Conservation (phyloP, 2,329 filamentous ascomycete genomes). For the Cladobotryum protrusum region DNA sequence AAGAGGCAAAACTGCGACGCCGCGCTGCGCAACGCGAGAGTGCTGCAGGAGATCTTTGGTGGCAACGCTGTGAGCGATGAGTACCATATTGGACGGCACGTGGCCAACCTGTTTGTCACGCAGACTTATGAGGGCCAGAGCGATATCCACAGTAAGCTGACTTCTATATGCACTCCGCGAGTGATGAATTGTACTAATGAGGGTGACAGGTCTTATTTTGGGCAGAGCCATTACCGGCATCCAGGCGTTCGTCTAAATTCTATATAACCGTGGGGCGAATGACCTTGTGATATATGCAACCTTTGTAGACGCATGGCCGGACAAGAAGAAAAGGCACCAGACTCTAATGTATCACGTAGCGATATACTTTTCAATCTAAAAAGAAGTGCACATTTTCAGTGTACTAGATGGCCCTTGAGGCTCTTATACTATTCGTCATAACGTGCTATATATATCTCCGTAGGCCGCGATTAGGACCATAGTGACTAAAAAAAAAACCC, state of each 20-base stretch:
- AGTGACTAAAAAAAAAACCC: too few species aligned
- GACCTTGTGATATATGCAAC: too few species aligned
- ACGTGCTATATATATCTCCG: too few species aligned
- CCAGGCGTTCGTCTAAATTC: constrained; percentile 64
- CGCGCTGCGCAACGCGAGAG: constrained; percentile 71
- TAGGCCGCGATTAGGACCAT: too few species aligned
- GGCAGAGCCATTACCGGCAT: constrained; percentile 66
- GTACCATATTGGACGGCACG: constrained; percentile 90
- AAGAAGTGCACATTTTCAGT: too few species aligned
- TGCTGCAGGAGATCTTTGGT: constrained; percentile 90
- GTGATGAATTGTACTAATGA: constrained; percentile 20
- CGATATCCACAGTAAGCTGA: constrained; percentile 79
- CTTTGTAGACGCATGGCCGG: too few species aligned
- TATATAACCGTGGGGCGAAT: too few species aligned
- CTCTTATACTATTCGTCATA: too few species aligned
- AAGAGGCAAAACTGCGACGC: constrained; percentile 97
- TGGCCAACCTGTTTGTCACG: constrained; percentile 92
- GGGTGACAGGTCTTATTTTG: constrained; percentile 55
- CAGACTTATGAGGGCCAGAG: constrained; percentile 98
- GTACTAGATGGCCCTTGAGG: too few species aligned
- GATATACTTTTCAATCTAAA: too few species aligned
- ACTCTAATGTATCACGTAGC: too few species aligned
- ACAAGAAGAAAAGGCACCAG: too few species aligned
- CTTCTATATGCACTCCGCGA: neutral
- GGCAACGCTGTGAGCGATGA: constrained; percentile 98